A percentile compares a stretch with the other conserved stretches of the same genome.
These are phyloP conservation scores for Kalmanozyma brasiliensis DNA, from an alignment of 1,284 basidiomycete species.

Conservation along the genomic window DNA sequence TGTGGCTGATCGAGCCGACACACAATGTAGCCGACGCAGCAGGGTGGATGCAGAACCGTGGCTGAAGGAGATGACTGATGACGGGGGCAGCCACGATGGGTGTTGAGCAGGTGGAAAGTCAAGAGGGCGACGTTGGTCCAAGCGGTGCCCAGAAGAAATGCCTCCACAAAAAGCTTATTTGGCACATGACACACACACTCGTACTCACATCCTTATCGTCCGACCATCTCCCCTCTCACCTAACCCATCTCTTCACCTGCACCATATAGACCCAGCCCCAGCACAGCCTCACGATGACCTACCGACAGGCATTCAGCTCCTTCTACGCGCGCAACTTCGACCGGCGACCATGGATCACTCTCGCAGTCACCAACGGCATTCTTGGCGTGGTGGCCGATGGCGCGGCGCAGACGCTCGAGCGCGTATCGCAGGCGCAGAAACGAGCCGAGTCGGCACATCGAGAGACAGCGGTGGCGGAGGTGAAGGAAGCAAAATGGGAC, in stretches of 20 bases:
- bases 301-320: conserved; percentile 46
- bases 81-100: too few relatives aligned
- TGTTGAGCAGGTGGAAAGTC: too few relatives aligned
- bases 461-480: neutral
- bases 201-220: neutral
- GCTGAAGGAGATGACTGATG: too few relatives aligned
- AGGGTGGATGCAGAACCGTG: too few relatives aligned
- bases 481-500: conserved; percentile 49
- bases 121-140: neutral
- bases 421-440: conserved; percentile 23
- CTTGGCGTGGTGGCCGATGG: conserved; percentile 60
- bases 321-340: conserved; percentile 64
- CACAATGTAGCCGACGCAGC: too few relatives aligned
- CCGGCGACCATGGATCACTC: conserved; percentile 60
- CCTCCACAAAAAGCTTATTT: conserved; percentile 20
- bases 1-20: neutral
- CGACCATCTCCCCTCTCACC: neutral
- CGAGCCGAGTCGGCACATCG: neutral
- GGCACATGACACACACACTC: neutral
- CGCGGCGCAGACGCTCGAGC: conserved; percentile 62
- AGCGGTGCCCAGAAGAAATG: conserved; percentile 16
- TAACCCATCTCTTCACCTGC: too few relatives aligned
- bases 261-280: too few relatives aligned
- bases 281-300: conserved; percentile 22
- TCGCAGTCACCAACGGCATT: conserved; percentile 63